Conservation (phyloP, 805 yeast species). For the Starmera dryadoides region DNA sequence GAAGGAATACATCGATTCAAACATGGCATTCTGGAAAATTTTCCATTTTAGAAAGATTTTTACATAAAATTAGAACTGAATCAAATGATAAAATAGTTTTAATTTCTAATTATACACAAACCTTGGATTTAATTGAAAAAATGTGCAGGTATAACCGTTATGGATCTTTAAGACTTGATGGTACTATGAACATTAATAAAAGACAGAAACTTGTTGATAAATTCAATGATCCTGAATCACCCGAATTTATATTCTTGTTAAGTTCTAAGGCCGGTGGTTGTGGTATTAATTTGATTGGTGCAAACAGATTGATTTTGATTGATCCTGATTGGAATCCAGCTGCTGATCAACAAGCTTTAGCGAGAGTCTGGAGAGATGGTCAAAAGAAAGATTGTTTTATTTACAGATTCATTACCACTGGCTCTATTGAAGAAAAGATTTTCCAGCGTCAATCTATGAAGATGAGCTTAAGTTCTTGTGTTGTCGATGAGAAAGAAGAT, state of each 20-base stretch:
- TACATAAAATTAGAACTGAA: conserved; percentile 65
- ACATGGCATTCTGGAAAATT: conserved; percentile 86
- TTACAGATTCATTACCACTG: conserved; percentile 88
- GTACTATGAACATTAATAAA: conserved; percentile 86
- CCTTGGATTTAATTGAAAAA: conserved; percentile 82
- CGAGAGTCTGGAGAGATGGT: conserved; percentile 98
- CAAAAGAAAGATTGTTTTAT: conserved; percentile 96
- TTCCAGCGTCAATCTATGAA: conserved; percentile 95
- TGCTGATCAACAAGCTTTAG: conserved; percentile 94
- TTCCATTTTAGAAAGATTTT: conserved; percentile 74
- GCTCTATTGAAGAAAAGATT: conserved; percentile 93
- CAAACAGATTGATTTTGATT: conserved; percentile 78
- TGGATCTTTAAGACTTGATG: conserved; percentile 81
- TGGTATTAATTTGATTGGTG: conserved; percentile 95
- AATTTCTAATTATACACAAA: conserved; percentile 91
- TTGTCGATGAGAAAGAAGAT: conserved; percentile 93
- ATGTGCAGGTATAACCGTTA: conserved; percentile 73
- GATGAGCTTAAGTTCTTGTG: conserved; percentile 86
- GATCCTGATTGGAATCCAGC: conserved; percentile 99
- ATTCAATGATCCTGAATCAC: conserved; percentile 84
- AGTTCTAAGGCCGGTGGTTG: conserved; percentile 99
- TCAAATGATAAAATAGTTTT: conserved; percentile 93
- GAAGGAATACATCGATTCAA: conserved; percentile 67
- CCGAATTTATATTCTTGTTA: conserved; percentile 80
- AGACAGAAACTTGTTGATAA: conserved; percentile 88